Percentiles rank a stretch among this genome's conserved stretches.
These are phyloP conservation scores for Gentiana dahurica DNA, from an alignment of 257 asterid species.

Conservation along the genomic window DNA sequence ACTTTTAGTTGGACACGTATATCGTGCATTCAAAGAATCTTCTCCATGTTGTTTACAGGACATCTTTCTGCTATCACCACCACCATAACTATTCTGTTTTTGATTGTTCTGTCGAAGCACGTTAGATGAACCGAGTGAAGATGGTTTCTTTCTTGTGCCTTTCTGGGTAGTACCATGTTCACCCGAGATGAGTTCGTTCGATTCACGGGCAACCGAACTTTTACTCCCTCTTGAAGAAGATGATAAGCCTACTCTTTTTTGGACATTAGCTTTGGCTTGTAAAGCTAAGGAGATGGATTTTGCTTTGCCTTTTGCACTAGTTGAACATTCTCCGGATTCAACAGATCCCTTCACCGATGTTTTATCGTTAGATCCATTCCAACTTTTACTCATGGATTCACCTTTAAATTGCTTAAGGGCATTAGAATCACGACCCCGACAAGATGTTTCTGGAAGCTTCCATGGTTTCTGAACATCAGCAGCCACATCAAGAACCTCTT, in stretches of 20 bases:
- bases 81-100: constrained; percentile 64
- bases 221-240: constrained; percentile 15
- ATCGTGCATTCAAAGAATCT: constrained; percentile 38
- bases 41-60: constrained; percentile 29
- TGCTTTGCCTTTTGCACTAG: constrained; percentile 30
- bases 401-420: constrained; percentile 34
- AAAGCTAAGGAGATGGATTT: constrained; percentile 81
- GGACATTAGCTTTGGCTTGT: constrained; percentile 85
- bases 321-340: constrained; percentile 34
- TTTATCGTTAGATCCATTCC: constrained; percentile 35
- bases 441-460: constrained; percentile 37
- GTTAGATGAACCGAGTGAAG: constrained; percentile 21
- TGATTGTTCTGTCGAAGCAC: constrained; percentile 77
- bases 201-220: constrained; percentile 30
- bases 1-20: constrained; percentile 32
- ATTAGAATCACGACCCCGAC: constrained; percentile 32
- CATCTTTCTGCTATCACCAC: constrained; percentile 46
- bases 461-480: constrained; percentile 40
- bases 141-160: constrained; percentile 34
- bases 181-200: constrained; percentile 28
- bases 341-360: constrained; percentile 19
- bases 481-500: constrained; percentile 64
- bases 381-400: constrained; percentile 34
- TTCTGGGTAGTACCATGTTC: constrained; percentile 38
- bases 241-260: constrained; percentile 54